Evolutionary conservation across 306 rosid species (phyloP).

Genomic region (Vigna mungo): DNA sequence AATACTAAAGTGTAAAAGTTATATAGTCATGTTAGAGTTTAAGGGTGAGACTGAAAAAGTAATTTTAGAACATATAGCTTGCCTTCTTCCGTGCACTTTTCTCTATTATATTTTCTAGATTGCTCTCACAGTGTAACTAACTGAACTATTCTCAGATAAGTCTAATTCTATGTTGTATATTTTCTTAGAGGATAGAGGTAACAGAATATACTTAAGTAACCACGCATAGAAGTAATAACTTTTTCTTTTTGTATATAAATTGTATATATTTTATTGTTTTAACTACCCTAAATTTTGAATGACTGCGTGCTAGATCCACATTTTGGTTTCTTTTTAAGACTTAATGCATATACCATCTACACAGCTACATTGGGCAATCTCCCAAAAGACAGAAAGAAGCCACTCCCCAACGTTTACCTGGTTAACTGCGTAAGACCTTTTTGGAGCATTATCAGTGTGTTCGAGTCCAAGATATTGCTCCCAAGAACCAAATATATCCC

Average conservation of each 20-base stretch:
- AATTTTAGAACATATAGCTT: too few relatives aligned
- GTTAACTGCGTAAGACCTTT: constrained; percentile 72
- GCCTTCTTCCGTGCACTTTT: too few relatives aligned
- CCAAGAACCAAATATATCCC: constrained; percentile 87
- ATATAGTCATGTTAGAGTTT: too few relatives aligned
- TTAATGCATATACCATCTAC: neutral
- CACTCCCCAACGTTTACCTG: constrained; percentile 54
- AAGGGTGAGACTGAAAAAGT: too few relatives aligned
- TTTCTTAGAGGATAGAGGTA: neutral
- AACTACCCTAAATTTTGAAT: neutral
- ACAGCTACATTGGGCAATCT: neutral
- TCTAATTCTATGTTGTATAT: neutral
- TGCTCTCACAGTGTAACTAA: too few relatives aligned
- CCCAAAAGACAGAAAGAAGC: neutral
- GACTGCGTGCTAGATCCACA: neutral
- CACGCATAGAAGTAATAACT: neutral
- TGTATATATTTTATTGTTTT: neutral
- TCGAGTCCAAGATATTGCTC: constrained; percentile 96
- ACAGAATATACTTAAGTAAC: neutral
- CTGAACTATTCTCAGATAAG: too few relatives aligned
- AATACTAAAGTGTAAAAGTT: too few relatives aligned
- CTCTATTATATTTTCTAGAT: too few relatives aligned
- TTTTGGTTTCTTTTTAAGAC: neutral
- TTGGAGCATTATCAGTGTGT: constrained; percentile 72
- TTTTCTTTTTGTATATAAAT: neutral